These are phyloP conservation scores for Paecilomyces sp. DNA, from an alignment of 2,329 filamentous ascomycete genomes.

Conservation along the genomic window DNA sequence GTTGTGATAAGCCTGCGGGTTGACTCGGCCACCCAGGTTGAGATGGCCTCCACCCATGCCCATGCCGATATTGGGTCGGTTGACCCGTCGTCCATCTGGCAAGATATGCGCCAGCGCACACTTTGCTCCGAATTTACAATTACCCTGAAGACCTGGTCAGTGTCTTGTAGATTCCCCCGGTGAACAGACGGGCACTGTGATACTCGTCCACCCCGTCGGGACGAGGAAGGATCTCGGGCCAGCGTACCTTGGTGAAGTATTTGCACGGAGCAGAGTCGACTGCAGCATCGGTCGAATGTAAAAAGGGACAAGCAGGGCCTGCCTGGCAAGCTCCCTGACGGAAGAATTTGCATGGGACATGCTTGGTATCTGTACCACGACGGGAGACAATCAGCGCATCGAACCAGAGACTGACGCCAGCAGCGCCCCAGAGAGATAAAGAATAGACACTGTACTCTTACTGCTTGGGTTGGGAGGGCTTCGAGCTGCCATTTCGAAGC, in stretches of 20 bases:
- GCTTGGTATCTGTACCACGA: conserved; percentile 66
- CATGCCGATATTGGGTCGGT: conserved; percentile 53
- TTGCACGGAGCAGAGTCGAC: conserved; percentile 88
- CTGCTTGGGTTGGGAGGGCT: conserved; percentile 40
- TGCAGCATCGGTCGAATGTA: conserved; percentile 79
- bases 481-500: conserved; percentile 38
- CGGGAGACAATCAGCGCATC: neutral
- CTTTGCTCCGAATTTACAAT: conserved; percentile 98
- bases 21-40: conserved; percentile 60
- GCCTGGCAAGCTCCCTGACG: conserved; percentile 93
- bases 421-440: neutral
- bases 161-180: conserved; percentile 3
- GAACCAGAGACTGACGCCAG: neutral
- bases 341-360: conserved; percentile 99
- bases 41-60: conserved; percentile 51
- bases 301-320: conserved; percentile 91
- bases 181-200: neutral
- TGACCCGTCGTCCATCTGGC: conserved; percentile 86
- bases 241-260: conserved; percentile 89
- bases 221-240: neutral
- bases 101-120: conserved; percentile 95
- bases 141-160: conserved; percentile 56
- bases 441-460: conserved; percentile 24
- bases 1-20: conserved; percentile 55
- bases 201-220: neutral